Evolutionary conservation across 2,329 filamentous ascomycete species (phyloP), one percentile per base, ranked within the genome.

Genomic region (Monilinia laxa): DNA sequence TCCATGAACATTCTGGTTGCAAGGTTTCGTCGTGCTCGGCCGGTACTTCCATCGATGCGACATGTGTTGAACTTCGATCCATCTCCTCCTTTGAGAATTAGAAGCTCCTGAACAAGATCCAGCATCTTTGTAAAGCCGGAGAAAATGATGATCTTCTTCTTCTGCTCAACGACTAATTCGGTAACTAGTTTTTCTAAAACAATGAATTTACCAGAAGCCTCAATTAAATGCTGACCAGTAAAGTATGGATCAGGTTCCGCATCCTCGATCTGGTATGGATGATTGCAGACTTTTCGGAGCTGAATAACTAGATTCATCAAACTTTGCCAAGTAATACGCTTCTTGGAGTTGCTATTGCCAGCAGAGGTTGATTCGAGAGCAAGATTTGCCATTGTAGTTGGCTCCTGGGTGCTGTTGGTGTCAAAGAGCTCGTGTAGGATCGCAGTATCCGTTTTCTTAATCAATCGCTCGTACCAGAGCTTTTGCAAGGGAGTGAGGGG

Each of bases 231-330:
- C 25, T 87, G 86, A 72, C 93, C 88, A 54, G 90, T 85, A 5
- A 81, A 80, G 1, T 84, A 97, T 87, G 77, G 97, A 53, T 73
- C 69, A 2, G 73, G 74, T 57, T 75, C 72, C 10, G 72, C 74
- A 62, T 74, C 67, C 9, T 52, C 28, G n/a, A 76, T 71, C 28
- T 74, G 71, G 51, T 76, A 99, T 0, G 95, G 94, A 77, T 99
- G 95, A 71, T 94, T 97, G 4, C 98, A 83, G 68, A 93, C 96
- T 76, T 97, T 98, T 25, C 95, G 87, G 23, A 99, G 83, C 77
- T 98, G 95, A 85, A 97, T 91, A 56, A 99, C 80, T 45, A 99
- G 95, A 73, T 99, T 98, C 84, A 90, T 96, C 64, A 98, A 80
- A 69, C 80, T 81, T 53, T 78, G 77, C 81, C 81, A 84, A 4